These are phyloP conservation scores for Erodium trifolium DNA, from an alignment of 441 rosid species.

Conservation along the genomic window DNA sequence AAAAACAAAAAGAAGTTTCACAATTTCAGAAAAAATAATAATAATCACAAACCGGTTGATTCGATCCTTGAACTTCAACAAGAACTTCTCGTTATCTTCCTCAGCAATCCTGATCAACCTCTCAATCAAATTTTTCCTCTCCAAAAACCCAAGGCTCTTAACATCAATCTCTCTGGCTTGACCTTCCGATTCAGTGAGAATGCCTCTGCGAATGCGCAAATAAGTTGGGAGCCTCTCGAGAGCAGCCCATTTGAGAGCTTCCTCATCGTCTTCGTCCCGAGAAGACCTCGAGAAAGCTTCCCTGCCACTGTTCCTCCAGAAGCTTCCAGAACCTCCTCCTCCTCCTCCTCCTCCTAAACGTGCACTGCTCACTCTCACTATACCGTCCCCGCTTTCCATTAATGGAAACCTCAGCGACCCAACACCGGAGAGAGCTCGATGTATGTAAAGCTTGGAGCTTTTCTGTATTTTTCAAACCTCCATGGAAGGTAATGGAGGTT, in stretches of 20 bases:
- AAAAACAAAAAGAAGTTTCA: not conserved
- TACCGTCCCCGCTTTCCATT: not conserved
- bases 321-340: constrained; percentile 19
- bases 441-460: not conserved
- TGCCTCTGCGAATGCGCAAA: constrained; percentile 37
- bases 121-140: constrained; percentile 40
- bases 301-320: constrained; percentile 4
- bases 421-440: not conserved
- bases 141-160: constrained; percentile 30
- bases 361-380: not conserved
- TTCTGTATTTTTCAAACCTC: not conserved
- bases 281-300: constrained; percentile 7
- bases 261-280: constrained; percentile 33
- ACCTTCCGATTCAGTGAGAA: constrained; percentile 28
- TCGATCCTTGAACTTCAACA: constrained; percentile 44
- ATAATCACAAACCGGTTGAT: constrained; percentile 35
- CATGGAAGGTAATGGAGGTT: not conserved
- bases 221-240: constrained; percentile 46
- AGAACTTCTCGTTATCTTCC: constrained; percentile 53
- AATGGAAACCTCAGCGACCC: not conserved
- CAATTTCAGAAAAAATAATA: not conserved
- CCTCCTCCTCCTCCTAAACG: not conserved
- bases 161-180: constrained; percentile 39
- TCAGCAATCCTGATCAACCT: constrained; percentile 36
- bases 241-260: constrained; percentile 48